These are phyloP conservation scores for Rhodotorula kratochvilovae DNA, from an alignment of 768 basidiomycete genomes.

Conservation along the genomic window DNA sequence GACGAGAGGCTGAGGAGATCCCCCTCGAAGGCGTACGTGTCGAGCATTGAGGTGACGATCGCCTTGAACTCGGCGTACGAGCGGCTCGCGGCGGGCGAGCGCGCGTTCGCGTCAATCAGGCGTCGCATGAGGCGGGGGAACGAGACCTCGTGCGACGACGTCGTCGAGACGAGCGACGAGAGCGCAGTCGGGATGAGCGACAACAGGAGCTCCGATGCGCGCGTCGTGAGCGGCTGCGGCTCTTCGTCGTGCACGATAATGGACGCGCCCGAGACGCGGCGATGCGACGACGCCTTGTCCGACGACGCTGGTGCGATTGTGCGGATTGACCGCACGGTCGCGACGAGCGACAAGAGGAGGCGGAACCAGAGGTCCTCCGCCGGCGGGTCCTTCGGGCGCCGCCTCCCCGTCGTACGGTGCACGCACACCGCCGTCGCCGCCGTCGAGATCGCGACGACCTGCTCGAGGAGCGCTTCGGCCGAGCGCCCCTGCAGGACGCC, in stretches of 20 bases:
- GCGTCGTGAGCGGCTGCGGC: slow-evolving; percentile 42
- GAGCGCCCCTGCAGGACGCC: not conserved
- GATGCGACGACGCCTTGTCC: slow-evolving; percentile 16
- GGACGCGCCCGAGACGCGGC: slow-evolving; percentile 27
- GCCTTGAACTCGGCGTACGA: slow-evolving; percentile 81
- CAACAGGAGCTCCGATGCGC: slow-evolving; percentile 58
- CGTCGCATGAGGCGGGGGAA: slow-evolving; percentile 91
- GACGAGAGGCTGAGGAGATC: slow-evolving; percentile 83
- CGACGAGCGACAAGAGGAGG: slow-evolving; percentile 73
- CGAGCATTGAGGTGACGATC: slow-evolving; percentile 90
- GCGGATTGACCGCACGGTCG: slow-evolving; percentile 63
- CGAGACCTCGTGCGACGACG: slow-evolving; percentile 70
- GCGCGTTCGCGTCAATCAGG: slow-evolving; percentile 67
- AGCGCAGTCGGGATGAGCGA: slow-evolving; percentile 79
- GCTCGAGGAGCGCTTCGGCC: slow-evolving; percentile 47
- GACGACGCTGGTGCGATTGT: slow-evolving; percentile 20
- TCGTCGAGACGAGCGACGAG: slow-evolving; percentile 73
- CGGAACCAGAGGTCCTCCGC: slow-evolving; percentile 87
- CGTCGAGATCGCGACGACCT: slow-evolving; percentile 59
- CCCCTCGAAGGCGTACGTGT: slow-evolving; percentile 85
- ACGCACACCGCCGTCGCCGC: slow-evolving; percentile 67
- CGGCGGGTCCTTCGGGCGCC: slow-evolving; percentile 44
- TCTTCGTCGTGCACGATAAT: slow-evolving; percentile 28
- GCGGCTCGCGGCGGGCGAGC: slow-evolving; percentile 56
- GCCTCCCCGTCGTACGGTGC: slow-evolving; percentile 55